phyloP scores from a whole-genome alignment of 768 basidiomycete species.

The Hygrocybe punicea region DNA sequence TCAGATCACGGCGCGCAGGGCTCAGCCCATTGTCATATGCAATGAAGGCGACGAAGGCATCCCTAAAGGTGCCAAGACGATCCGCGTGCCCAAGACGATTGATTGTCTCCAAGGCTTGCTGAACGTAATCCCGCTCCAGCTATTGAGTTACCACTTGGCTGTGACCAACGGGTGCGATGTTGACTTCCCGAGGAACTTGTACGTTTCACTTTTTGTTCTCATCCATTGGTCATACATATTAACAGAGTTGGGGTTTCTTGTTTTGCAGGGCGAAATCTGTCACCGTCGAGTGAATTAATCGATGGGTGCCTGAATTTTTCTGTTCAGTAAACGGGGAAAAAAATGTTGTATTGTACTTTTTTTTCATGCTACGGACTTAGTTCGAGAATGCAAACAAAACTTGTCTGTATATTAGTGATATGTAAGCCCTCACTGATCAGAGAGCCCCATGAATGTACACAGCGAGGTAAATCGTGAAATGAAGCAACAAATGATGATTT shows the following conservation, averaged over 20 bases:
- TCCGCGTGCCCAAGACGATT: constrained; percentile 91
- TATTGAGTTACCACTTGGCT: constrained; percentile 94
- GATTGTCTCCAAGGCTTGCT: constrained; percentile 93
- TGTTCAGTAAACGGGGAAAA: too few species aligned
- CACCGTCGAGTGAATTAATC: background rate
- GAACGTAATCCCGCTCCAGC: constrained; percentile 95
- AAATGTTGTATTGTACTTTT: too few species aligned
- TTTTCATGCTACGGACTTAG: too few species aligned
- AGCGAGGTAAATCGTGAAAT: too few species aligned
- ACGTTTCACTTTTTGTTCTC: constrained; percentile 30
- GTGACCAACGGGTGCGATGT: constrained; percentile 96
- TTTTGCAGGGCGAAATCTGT: background rate
- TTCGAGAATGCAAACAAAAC: too few species aligned
- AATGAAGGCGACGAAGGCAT: constrained; percentile 88
- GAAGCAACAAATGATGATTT: too few species aligned
- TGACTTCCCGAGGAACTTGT: constrained; percentile 97
- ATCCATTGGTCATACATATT: too few species aligned
- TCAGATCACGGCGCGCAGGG: constrained; percentile 97
- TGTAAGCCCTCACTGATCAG: too few species aligned
- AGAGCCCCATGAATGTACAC: too few species aligned
- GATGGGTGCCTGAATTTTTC: too few species aligned
- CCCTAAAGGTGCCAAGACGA: constrained; percentile 71
- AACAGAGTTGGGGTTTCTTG: too few species aligned
- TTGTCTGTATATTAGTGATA: too few species aligned
- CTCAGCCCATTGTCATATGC: constrained; percentile 91